Conservation (phyloP, 2,329 filamentous ascomycete species). For the Bipolaris sorokiniana region DNA sequence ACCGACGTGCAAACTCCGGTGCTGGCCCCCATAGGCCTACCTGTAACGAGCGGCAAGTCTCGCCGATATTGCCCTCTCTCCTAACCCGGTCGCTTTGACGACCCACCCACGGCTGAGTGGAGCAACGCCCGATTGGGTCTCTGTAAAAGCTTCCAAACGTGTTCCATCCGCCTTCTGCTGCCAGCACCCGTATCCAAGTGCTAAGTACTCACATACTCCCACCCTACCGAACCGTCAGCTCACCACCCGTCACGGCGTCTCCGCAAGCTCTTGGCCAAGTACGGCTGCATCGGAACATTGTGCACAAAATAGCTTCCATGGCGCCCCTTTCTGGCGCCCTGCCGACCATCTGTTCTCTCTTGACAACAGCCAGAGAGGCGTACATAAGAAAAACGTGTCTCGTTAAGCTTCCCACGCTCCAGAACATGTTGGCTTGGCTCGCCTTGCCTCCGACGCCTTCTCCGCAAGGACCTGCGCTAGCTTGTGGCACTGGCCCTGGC, state of each 20-base stretch:
- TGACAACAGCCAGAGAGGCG: neutral
- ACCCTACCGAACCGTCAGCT: neutral
- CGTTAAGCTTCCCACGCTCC: neutral
- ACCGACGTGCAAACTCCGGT: neutral
- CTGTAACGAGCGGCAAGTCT: neutral
- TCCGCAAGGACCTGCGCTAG: conserved; percentile 12
- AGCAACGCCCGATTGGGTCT: conserved; percentile 10
- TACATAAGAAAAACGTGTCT: neutral
- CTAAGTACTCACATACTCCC: neutral
- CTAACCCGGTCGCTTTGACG: neutral
- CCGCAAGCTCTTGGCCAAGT: neutral
- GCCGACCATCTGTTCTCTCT: neutral
- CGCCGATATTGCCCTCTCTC: conserved; percentile 10
- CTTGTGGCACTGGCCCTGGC: neutral
- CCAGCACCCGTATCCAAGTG: neutral
- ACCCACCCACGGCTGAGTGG: neutral
- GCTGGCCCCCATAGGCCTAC: neutral
- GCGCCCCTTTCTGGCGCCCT: neutral
- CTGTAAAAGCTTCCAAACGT: conserved; percentile 7
- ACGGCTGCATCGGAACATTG: neutral
- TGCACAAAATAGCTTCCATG: neutral
- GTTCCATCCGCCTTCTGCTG: conserved; percentile 16
- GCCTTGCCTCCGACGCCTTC: conserved; percentile 6
- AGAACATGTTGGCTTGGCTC: conserved; percentile 2
- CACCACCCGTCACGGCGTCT: neutral